A percentile compares a stretch with the other conserved stretches of the same genome.
Evolutionary conservation across 208 protist species (phyloP).

Genomic region (Acanthamoeba triangularis): DNA sequence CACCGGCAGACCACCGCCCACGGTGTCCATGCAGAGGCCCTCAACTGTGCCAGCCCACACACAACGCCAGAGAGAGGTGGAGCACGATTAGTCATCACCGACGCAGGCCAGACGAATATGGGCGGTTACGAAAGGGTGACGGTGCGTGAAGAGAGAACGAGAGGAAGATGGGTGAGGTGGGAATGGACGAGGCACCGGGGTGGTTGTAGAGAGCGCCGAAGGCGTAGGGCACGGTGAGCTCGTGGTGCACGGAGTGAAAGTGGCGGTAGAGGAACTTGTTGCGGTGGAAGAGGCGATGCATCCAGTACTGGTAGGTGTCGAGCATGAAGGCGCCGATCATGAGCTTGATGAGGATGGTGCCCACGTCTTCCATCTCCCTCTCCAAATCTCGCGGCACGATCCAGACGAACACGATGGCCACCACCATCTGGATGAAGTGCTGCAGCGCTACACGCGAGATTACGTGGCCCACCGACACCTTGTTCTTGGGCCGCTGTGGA

Average conservation of each 20-base stretch:
- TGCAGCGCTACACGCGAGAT: conserved; percentile 46
- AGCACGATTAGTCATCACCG: too few relatives aligned
- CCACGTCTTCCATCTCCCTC: conserved; percentile 30
- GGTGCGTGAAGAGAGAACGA: background rate
- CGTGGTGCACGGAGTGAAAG: conserved; percentile 71
- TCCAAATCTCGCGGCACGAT: background rate
- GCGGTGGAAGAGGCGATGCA: conserved; percentile 56
- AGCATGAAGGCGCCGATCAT: conserved; percentile 58
- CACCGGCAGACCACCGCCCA: conserved; percentile 15
- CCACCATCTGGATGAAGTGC: conserved; percentile 11
- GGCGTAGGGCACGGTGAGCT: conserved; percentile 67
- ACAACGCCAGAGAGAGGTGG: too few relatives aligned
- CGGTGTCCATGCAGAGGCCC: conserved; percentile 14
- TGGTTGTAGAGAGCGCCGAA: conserved; percentile 74
- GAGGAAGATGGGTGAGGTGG: background rate
- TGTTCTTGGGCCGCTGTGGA: conserved; percentile 14
- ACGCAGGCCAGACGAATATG: too few relatives aligned
- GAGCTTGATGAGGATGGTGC: conserved; percentile 41
- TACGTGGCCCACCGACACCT: conserved; percentile 35
- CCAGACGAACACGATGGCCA: conserved; percentile 15
- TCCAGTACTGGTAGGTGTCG: conserved; percentile 74
- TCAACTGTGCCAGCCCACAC: too few relatives aligned
- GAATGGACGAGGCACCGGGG: background rate
- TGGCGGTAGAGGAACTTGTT: conserved; percentile 76
- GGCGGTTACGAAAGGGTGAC: too few relatives aligned